phyloP scores from a whole-genome alignment of 2,329 filamentous ascomycete species.

The Pseudogymnoascus sp. region DNA sequence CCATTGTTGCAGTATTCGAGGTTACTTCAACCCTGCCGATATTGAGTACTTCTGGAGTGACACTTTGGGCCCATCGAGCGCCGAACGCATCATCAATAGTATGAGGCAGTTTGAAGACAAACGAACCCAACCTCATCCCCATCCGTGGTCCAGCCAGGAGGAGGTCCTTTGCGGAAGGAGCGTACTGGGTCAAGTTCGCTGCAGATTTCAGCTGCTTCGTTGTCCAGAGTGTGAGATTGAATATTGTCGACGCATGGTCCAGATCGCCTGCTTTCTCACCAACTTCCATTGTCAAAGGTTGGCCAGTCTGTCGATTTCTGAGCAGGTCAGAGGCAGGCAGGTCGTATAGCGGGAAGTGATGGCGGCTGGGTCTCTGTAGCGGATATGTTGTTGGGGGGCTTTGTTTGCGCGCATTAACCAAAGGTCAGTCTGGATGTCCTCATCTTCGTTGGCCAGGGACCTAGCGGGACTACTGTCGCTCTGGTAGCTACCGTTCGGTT shows the following conservation, averaged over 20 bases:
- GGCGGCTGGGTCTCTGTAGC: neutral
- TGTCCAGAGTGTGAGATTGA: neutral
- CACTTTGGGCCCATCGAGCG: constrained; percentile 45
- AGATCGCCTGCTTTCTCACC: neutral
- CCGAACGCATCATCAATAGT: constrained; percentile 45
- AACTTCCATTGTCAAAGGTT: neutral
- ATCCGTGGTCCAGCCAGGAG: constrained; percentile 62
- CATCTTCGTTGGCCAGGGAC: neutral
- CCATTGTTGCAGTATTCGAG: constrained; percentile 25
- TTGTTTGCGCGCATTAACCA: neutral
- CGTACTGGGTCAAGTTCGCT: constrained; percentile 48
- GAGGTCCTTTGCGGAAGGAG: constrained; percentile 59
- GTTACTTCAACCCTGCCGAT: constrained; percentile 19
- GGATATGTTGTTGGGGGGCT: neutral
- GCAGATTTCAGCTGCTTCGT: constrained; percentile 8
- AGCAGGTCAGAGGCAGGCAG: neutral
- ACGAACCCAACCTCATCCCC: constrained; percentile 57
- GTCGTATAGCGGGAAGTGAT: neutral
- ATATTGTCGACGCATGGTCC: neutral
- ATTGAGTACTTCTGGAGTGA: constrained; percentile 47
- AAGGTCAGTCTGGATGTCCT: neutral
- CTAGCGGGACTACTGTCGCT: neutral
- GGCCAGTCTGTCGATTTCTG: neutral
- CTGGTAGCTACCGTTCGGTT: neutral
- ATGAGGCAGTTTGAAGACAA: constrained; percentile 52